A percentile compares a stretch with the other conserved stretches of the same genome.
These are phyloP conservation scores for Solanum hybrid DNA, from an alignment of 305 asterid species.

Conservation along the genomic window DNA sequence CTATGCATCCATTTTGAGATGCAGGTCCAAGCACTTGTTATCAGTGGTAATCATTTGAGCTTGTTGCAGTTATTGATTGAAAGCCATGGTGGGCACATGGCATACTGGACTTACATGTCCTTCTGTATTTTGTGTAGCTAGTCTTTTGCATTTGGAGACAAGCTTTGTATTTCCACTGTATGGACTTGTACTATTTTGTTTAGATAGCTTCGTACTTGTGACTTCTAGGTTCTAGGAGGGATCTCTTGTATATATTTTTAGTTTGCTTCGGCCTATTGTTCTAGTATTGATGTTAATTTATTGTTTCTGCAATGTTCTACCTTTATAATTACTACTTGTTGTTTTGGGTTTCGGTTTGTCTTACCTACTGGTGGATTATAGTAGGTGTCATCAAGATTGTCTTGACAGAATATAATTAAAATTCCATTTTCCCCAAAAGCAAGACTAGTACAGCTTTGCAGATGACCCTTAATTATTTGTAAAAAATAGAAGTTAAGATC, in stretches of 20 bases:
- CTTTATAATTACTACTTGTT: too few species aligned
- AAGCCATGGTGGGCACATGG: background rate
- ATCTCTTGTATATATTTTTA: too few species aligned
- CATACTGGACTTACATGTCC: background rate
- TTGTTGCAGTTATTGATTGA: background rate
- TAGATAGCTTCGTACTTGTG: background rate
- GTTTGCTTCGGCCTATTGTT: too few species aligned
- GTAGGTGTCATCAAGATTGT: too few species aligned
- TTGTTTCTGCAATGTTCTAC: too few species aligned
- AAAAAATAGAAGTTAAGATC: background rate
- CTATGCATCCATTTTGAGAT: background rate
- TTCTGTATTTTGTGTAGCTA: background rate
- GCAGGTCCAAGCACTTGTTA: background rate
- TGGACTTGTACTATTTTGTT: background rate
- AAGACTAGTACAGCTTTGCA: background rate
- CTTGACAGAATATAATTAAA: background rate
- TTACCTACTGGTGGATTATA: too few species aligned
- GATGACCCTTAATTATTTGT: background rate
- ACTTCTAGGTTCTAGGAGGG: background rate
- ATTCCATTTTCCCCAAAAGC: background rate
- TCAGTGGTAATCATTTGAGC: background rate
- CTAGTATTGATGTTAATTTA: too few species aligned
- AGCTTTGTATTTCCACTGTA: background rate
- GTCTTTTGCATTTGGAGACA: background rate
- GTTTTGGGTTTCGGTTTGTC: background rate